A percentile compares a stretch with the other conserved stretches of the same genome.
phyloP scores from a whole-genome alignment of 78 protist genomes.

The Planoprotostelium fungivorum region DNA sequence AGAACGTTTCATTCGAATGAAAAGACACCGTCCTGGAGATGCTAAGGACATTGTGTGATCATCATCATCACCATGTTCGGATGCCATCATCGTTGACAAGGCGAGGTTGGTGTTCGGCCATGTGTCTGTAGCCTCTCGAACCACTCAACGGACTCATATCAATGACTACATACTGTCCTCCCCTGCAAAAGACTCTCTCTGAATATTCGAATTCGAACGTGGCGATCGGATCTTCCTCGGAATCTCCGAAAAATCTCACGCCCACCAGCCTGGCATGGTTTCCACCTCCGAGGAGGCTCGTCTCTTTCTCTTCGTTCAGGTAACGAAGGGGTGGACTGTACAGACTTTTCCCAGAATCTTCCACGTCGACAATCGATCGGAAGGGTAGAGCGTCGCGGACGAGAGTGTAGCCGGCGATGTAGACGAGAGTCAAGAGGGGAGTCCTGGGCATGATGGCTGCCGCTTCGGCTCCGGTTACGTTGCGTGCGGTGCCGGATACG shows the following conservation, averaged over 20 bases:
- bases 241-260: neutral
- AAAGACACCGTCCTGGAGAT: neutral
- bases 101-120: neutral
- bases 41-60: neutral
- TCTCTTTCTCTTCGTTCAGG: neutral
- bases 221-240: neutral
- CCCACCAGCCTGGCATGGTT: neutral
- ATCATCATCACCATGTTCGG: neutral
- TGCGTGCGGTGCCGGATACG: neutral
- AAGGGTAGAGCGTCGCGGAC: neutral
- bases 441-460: neutral
- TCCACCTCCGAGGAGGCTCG: neutral
- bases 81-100: neutral
- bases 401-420: neutral
- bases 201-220: neutral
- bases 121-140: neutral
- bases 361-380: neutral
- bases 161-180: neutral
- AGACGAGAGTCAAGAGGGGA: neutral
- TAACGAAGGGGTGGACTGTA: neutral
- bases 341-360: neutral
- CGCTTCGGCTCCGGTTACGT: neutral
- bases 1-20: neutral
- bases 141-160: neutral
- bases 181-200: neutral